These are phyloP conservation scores for Fagopyrum tataricum DNA, from an alignment of 148 eudicot genomes.

Conservation along the genomic window DNA sequence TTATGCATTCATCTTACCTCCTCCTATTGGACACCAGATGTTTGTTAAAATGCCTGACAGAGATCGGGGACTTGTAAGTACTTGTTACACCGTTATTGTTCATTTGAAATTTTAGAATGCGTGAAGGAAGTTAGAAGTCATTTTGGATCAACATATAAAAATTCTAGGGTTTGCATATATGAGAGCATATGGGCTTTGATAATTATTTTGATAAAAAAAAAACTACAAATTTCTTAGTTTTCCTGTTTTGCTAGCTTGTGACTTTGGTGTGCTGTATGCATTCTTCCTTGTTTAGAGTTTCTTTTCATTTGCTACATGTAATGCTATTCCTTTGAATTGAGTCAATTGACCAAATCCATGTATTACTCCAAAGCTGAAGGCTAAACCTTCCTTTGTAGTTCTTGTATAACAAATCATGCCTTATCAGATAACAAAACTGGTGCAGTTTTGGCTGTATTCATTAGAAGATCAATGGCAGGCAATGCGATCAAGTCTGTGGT, in stretches of 20 bases:
- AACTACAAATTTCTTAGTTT: too few species aligned
- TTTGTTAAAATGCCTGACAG: not conserved
- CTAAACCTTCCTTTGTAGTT: not conserved
- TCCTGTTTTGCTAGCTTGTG: too few species aligned
- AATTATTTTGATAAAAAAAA: too few species aligned
- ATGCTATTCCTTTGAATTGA: not conserved
- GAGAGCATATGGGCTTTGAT: too few species aligned
- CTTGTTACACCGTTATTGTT: not conserved
- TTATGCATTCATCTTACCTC: too few species aligned
- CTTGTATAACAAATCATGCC: too few species aligned
- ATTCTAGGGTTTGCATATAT: not conserved
- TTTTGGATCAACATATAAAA: not conserved
- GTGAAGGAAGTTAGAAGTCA: not conserved
- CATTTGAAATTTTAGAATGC: not conserved
- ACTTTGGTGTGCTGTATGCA: too few species aligned
- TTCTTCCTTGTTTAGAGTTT: too few species aligned
- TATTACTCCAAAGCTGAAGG: too few species aligned
- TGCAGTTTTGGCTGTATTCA: too few species aligned
- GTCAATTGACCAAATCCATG: not conserved
- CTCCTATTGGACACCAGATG: not conserved
- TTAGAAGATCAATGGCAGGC: conserved; percentile 41
- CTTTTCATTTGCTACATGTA: too few species aligned
- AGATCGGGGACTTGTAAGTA: not conserved
- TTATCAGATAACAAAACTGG: too few species aligned
- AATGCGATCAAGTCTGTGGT: conserved; percentile 59